phyloP scores from a whole-genome alignment of 2,329 filamentous ascomycete species.

The Parafenestella ontariensis region DNA sequence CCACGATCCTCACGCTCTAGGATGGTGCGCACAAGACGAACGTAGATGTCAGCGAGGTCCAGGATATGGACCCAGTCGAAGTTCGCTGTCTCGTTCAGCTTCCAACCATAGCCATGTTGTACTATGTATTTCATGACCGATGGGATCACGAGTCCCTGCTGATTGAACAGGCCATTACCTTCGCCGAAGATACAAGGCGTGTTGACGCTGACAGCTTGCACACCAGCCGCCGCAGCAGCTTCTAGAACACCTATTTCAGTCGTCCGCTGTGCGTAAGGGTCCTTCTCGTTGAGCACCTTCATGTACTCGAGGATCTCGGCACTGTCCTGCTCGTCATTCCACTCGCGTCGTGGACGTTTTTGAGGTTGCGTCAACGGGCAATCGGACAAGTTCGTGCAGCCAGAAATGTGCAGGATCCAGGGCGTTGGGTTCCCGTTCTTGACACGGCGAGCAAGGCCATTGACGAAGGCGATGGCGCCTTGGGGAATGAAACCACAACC shows the following conservation, averaged over 20 bases:
- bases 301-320: slow-evolving; percentile 16
- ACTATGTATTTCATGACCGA: slow-evolving; percentile 18
- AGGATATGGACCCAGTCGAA: slow-evolving; percentile 26
- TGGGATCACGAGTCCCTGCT: slow-evolving; percentile 20
- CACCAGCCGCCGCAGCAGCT: slow-evolving; percentile 9
- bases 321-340: slow-evolving; percentile 18
- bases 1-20: slow-evolving; percentile 22
- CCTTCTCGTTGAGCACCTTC: slow-evolving; percentile 6
- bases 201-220: slow-evolving; percentile 22
- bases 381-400: slow-evolving; percentile 22
- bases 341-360: slow-evolving; percentile 14
- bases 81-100: slow-evolving; percentile 24
- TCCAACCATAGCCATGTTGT: slow-evolving; percentile 25
- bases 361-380: slow-evolving; percentile 8
- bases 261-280: slow-evolving; percentile 21
- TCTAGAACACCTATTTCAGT: slow-evolving; percentile 19
- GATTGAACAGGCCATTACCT: slow-evolving; percentile 23
- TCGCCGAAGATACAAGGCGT: slow-evolving; percentile 25
- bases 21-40: slow-evolving; percentile 19
- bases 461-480: slow-evolving; percentile 21
- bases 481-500: slow-evolving; percentile 19
- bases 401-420: slow-evolving; percentile 24
- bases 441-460: slow-evolving; percentile 20
- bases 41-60: slow-evolving; percentile 22
- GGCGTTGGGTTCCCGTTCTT: slow-evolving; percentile 6